Base-by-base conservation (phyloP, 2,329 filamentous ascomycete genomes). In the Pyricularia grisea region DNA sequence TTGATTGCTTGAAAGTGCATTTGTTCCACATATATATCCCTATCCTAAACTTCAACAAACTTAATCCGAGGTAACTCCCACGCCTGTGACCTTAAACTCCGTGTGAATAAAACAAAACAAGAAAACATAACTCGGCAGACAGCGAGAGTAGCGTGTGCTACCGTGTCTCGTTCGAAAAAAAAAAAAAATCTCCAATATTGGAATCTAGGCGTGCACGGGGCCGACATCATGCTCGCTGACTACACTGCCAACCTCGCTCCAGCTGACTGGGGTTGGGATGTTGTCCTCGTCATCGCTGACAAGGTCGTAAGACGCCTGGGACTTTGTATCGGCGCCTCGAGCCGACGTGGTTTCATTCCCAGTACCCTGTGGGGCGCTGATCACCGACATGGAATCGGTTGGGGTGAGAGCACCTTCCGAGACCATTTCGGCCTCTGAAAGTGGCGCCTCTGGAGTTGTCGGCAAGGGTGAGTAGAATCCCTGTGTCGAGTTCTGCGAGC, bases 221-320 rank as follows among this genome's bases (percentile, higher is more conserved):
- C 77, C 75, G n/a, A 74, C 76, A 66, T 87, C 84, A 72, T 77
- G 84, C 75, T 87, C 85, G 74, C 87, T 89, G 30, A 88, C 79
- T 14, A 87, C 83, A 71, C 87, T 90, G 70, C 86, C 88, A 17
- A 90, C 83, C 74, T 90, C 88, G 7, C 85, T 88, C 88, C 88
- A 90, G 76, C 85, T 88, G 1, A 83, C 82, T 0, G 88, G 87
- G 0, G 87, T 90, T 68, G 81, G 77, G 73, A 88, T 83, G 33
- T 85, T 86, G 11, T 78, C 76, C 71, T 87, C 83, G 6, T 84
- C 86, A 72, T 87, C 84, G 73, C 86, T 89, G 79, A 88, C 77
- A 20, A 88, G 82, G 70, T 88, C 87, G 68, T 81, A 85, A 63
- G 60, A 63, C 12, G 60, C 27, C 63, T 82, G 65, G 3, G 67